These are phyloP conservation scores for Flaveria floridana DNA, from an alignment of 140 eudicot genomes.

Conservation along the genomic window DNA sequence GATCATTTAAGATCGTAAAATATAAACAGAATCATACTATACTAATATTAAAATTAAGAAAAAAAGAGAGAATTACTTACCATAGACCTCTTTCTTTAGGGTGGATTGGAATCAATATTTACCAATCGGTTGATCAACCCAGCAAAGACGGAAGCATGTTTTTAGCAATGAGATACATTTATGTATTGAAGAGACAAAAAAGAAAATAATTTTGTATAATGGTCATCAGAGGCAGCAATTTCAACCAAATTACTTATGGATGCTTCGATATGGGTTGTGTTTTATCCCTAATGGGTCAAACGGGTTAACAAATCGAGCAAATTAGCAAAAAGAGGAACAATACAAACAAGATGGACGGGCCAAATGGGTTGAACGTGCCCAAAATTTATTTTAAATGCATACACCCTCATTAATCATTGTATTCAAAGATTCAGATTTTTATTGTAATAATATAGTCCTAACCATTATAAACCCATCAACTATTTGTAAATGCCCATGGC, in stretches of 20 bases:
- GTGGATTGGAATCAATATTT: conserved; percentile 37
- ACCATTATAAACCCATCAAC: neutral
- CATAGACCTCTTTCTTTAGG: conserved; percentile 80
- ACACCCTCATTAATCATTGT: neutral
- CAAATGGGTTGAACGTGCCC: neutral
- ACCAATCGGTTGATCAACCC: conserved; percentile 37
- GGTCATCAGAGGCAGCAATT: neutral
- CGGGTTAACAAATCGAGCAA: no score
- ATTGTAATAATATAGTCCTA: neutral
- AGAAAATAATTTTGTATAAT: neutral
- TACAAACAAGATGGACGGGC: neutral
- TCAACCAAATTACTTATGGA: neutral
- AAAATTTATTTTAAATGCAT: conserved; percentile 2
- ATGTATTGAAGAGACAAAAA: neutral
- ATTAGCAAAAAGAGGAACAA: neutral
- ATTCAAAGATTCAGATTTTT: neutral
- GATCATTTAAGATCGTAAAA: neutral
- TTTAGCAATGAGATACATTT: conserved; percentile 21
- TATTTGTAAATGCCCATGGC: neutral
- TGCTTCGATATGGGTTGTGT: neutral
- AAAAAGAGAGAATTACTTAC: conserved; percentile 46
- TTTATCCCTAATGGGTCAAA: neutral
- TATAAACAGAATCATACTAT: neutral
- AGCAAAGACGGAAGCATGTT: conserved; percentile 28
- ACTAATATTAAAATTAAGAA: conserved; percentile 9